These are phyloP conservation scores for Nymphaea colorata DNA, from an alignment of 164 flowering plant species.

Conservation along the genomic window DNA sequence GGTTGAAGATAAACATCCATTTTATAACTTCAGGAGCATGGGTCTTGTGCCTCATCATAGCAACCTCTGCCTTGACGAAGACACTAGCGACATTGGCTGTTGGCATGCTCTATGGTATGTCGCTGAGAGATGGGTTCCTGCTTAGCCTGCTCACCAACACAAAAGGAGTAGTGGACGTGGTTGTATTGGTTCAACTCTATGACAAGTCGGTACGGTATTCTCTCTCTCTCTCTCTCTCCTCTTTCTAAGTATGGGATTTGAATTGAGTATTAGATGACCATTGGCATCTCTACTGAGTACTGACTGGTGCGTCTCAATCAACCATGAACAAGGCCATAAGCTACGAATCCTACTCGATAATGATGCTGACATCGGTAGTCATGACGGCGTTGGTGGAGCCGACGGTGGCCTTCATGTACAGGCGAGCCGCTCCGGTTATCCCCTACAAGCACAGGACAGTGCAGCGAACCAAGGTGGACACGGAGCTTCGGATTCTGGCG, in stretches of 20 bases:
- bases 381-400: constrained; percentile 13
- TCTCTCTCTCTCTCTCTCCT: neutral
- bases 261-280: too few relatives aligned
- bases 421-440: constrained; percentile 7
- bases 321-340: neutral
- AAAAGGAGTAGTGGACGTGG: constrained; percentile 37
- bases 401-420: constrained; percentile 2
- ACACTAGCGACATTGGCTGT: constrained; percentile 19
- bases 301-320: too few relatives aligned
- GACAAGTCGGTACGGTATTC: neutral
- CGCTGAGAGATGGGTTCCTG: constrained; percentile 20
- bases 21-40: neutral
- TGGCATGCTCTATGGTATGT: constrained; percentile 16
- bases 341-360: constrained; percentile 8
- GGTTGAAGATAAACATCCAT: constrained; percentile 9
- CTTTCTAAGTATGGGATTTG: too few relatives aligned
- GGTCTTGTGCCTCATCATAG: constrained; percentile 1
- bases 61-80: constrained; percentile 16
- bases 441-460: constrained; percentile 14
- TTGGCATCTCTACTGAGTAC: too few relatives aligned
- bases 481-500: constrained; percentile 20
- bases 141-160: constrained; percentile 47
- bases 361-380: constrained; percentile 9
- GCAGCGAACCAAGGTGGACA: constrained; percentile 9
- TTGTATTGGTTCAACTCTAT: constrained; percentile 17